phyloP scores from a whole-genome alignment of 2,329 filamentous ascomycete genomes.

The Epichloe sylvatica region DNA sequence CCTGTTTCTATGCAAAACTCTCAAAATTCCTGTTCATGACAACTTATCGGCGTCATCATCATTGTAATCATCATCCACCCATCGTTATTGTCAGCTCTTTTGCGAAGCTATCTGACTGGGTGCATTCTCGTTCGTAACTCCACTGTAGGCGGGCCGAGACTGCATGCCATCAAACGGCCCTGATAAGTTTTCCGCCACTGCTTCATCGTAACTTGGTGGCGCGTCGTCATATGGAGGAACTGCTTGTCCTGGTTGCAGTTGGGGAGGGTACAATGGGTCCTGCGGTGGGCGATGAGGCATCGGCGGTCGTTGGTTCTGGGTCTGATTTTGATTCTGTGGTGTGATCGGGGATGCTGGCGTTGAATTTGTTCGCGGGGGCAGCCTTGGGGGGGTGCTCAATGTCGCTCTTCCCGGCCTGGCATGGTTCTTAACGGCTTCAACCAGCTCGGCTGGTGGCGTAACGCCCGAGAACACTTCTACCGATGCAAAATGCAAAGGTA shows the following conservation, averaged over 20 bases:
- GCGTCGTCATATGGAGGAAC: conserved; percentile 51
- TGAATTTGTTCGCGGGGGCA: conserved; percentile 23
- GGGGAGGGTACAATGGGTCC: conserved; percentile 45
- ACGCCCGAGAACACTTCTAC: conserved; percentile 82
- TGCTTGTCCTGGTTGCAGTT: conserved; percentile 31
- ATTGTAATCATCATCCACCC: conserved; percentile 2
- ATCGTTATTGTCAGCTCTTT: conserved; percentile 20
- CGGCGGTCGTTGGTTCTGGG: conserved; percentile 5
- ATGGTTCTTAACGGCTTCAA: conserved; percentile 39
- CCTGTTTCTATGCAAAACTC: too few species aligned
- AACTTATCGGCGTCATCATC: not conserved
- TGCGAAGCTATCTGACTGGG: conserved; percentile 34
- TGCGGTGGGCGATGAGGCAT: conserved; percentile 18
- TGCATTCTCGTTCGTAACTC: conserved; percentile 46
- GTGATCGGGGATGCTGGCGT: conserved; percentile 10
- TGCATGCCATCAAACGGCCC: conserved; percentile 51
- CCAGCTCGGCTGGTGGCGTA: conserved; percentile 59
- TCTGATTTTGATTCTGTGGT: conserved; percentile 8
- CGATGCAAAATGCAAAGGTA: conserved; percentile 61
- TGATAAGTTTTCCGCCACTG: conserved; percentile 60
- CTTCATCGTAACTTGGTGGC: conserved; percentile 92
- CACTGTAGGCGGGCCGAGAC: conserved; percentile 53
- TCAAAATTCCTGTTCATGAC: not conserved
- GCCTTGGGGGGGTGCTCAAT: conserved; percentile 21
- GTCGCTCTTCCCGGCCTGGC: conserved; percentile 26